Evolutionary conservation across 2,329 filamentous ascomycete genomes (phyloP), one percentile per base, ranked within the genome.

Genomic region (Colletotrichum coccodes): DNA sequence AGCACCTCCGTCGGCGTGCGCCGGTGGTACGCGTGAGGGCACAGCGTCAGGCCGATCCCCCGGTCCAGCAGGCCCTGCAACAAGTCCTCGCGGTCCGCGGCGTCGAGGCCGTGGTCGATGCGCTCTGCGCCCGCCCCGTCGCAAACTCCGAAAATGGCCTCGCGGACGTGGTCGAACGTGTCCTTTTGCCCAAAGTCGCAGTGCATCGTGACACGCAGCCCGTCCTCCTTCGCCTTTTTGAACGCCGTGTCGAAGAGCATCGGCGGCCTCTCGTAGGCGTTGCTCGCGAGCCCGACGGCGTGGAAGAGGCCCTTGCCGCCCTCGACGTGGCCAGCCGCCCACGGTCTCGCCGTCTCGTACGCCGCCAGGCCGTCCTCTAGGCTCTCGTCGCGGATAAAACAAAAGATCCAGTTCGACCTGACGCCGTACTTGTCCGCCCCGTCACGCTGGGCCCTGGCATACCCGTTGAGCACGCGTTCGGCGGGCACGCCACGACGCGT

Each of bases 21-120:
- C n/a, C 81, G 79, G 40, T 79, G 78, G 68, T 82, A 82, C 11
- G 81, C 79, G 70, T 81, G 79, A 1, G 93, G 93, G 75, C 92
- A 95, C 42, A 94, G 83, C 0, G 91, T 92, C 65, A 95, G 78
- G 75, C 94, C 75, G 26, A 87, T 88, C 21, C 85, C 81, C 59
- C 89, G 81, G 8, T 80, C 76, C 3, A 86, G 89, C 14, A 94
- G 83, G 26, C 86, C 83, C 68, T 82, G 75, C 76, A 94, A 80
- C 32, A 94, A 80, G n/a, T 78, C 82, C 0, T 84, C 79, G 70
- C 93, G 89, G 44, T 91, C 85, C 6, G 86, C 83, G 6, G 93
- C 83, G 9, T 88, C 86, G 58, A 94, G 89, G 1, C 92, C 92
- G 76, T 95, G 92, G 76, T 95, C 92, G 74, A 95, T 93, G 44